Percentiles rank a stretch among this genome's conserved stretches.
Conservation (phyloP, 768 basidiomycete genomes). For the Termitomyces sp. region DNA sequence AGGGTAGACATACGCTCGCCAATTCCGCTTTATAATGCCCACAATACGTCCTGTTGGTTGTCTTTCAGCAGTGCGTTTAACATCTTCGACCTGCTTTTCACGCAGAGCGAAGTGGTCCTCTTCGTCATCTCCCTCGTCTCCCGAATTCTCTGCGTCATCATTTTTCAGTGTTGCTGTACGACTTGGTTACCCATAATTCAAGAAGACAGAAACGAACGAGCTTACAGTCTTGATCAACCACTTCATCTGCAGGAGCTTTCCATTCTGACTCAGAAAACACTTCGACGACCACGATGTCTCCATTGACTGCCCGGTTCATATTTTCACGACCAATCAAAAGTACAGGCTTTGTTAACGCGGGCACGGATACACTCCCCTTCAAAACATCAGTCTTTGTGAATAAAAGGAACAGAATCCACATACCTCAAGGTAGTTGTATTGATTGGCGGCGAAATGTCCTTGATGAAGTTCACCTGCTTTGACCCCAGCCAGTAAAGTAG, state of each 20-base stretch:
- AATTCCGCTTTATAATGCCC: constrained; percentile 91
- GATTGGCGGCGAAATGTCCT: constrained; percentile 92
- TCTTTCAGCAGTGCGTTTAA: constrained; percentile 44
- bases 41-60: constrained; percentile 92
- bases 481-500: constrained; percentile 72
- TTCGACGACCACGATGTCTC: constrained; percentile 89
- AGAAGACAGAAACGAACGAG: neutral
- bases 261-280: constrained; percentile 84
- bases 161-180: constrained; percentile 69
- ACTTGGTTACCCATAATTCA: neutral
- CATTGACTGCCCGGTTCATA: constrained; percentile 94
- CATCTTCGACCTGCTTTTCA: constrained; percentile 37
- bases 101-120: constrained; percentile 29
- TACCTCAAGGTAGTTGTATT: constrained; percentile 94
- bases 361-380: constrained; percentile 77
- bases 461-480: constrained; percentile 83
- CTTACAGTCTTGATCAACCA: constrained; percentile 88
- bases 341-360: constrained; percentile 69
- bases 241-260: constrained; percentile 89
- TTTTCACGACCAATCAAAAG: constrained; percentile 84
- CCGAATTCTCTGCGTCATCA: constrained; percentile 79
- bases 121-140: constrained; percentile 47
- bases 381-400: neutral
- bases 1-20: constrained; percentile 70
- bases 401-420: constrained; percentile 10